phyloP scores from a whole-genome alignment of 495 filamentous ascomycete species.

The Hypoxylon rickii region DNA sequence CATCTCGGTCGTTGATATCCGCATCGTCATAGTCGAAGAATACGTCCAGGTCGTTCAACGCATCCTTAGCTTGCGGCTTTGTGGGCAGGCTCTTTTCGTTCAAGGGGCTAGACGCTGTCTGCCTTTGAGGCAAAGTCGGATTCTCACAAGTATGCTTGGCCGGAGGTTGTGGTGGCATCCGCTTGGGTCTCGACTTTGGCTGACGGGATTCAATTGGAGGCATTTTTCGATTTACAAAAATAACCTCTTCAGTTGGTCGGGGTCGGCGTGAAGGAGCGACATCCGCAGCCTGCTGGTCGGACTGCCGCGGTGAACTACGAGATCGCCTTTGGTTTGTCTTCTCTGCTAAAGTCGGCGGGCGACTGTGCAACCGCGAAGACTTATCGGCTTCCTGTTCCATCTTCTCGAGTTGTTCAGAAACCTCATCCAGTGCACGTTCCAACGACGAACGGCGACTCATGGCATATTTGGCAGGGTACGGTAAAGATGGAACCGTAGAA shows the following conservation, averaged over 20 bases:
- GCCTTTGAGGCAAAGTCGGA: background rate
- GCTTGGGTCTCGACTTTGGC: slow-evolving; percentile 18
- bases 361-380: background rate
- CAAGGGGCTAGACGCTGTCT: background rate
- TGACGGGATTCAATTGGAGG: slow-evolving; percentile 9
- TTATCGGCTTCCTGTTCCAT: slow-evolving; percentile 33
- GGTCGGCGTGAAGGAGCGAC: slow-evolving; percentile 17
- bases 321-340: slow-evolving; percentile 19
- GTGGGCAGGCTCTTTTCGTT: slow-evolving; percentile 24
- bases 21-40: slow-evolving; percentile 40
- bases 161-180: background rate
- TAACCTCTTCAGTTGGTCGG: slow-evolving; percentile 18
- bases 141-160: slow-evolving; percentile 12
- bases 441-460: slow-evolving; percentile 40
- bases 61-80: slow-evolving; percentile 19
- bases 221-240: slow-evolving; percentile 32
- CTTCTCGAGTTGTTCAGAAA: slow-evolving; percentile 39
- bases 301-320: background rate
- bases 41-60: slow-evolving; percentile 31
- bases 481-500: slow-evolving; percentile 34
- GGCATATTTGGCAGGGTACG: slow-evolving; percentile 41
- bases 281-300: background rate
- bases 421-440: slow-evolving; percentile 44
- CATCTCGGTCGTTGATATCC: slow-evolving; percentile 45
- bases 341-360: slow-evolving; percentile 12